Base-by-base conservation (phyloP, 306 rosid genomes). In the Bauhinia variegata region DNA sequence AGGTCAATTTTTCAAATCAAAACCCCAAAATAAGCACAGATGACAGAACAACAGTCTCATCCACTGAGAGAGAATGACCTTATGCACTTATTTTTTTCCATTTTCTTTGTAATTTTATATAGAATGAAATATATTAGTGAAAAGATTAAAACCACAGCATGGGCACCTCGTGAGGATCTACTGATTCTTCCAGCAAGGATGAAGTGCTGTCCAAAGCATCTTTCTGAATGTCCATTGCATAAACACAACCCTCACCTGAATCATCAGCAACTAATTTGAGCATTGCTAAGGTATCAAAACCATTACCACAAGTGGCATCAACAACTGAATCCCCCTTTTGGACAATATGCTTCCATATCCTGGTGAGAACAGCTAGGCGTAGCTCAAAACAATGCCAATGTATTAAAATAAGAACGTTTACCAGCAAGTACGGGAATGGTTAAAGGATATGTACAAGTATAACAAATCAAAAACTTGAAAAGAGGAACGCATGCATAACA, bases 291-390 rank as follows among this genome's bases (percentile, higher is more conserved):
- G 98, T 84, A 75, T 92, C 96, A 76, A 75, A 77, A 48, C 96
- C 98, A 73, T 92, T 92, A 59, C 98, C 96, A 66, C 89, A 92
- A 50, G 98, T 92, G 66, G 96, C 96, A 79, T 92, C 98, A 36
- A 89, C 65, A 42, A 87, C 96, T 6, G 81, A 79, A 74, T 92
- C 96, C 57, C 96, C 96, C 76, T 86, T 86, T 65, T 59, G 74
- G 59, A 89, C 75, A 54, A 89, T 74, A 68, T 60, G 75, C 47
- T 88, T 82, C 98, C 98, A 92, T 10, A 89, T 86, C 83, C 96
- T 92, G 72, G 61, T 41, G 67, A 37, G 23, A 41, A 56, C 56
- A 59, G 19, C 49, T 36, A 71, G 51, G 19, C 37, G 37, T 68
- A 49, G 10, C 39, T 68, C 31, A 60, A 33, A 59, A 51, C 50